Conservation (phyloP, 768 basidiomycete genomes). For the Mycena olivaceomarginata region DNA sequence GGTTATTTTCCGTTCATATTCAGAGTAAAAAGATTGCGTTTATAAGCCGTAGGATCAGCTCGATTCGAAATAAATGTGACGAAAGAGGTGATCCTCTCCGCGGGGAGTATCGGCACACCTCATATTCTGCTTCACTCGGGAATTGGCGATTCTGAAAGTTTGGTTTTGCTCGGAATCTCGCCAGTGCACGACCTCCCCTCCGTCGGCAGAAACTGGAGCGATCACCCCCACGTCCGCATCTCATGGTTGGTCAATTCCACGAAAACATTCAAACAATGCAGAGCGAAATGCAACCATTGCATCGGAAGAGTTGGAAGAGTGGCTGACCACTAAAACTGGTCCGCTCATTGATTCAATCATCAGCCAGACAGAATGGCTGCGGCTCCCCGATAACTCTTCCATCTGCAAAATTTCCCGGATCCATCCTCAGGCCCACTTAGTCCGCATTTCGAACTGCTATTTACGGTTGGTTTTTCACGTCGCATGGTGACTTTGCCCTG, state of each 20-base stretch:
- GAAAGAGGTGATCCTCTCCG: conserved; percentile 57
- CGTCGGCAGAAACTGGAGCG: conserved; percentile 49
- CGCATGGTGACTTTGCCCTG: conserved; percentile 41
- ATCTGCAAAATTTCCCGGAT: conserved; percentile 43
- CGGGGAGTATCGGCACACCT: conserved; percentile 55
- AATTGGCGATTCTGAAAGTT: conserved; percentile 46
- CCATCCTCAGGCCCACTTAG: conserved; percentile 48
- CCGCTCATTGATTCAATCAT: conserved; percentile 28
- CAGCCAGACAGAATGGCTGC: conserved; percentile 44
- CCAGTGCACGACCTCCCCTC: conserved; percentile 44
- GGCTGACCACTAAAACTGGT: conserved; percentile 44
- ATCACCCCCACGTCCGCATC: conserved; percentile 42
- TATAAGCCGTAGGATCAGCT: not conserved
- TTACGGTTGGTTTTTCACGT: conserved; percentile 40
- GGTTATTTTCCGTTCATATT: not conserved
- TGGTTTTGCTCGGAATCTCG: conserved; percentile 43
- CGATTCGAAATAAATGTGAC: conserved; percentile 44
- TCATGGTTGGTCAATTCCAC: conserved; percentile 47
- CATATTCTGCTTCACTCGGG: conserved; percentile 50
- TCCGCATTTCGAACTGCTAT: conserved; percentile 47
- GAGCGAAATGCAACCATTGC: conserved; percentile 38
- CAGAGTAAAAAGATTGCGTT: not conserved
- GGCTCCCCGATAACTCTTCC: conserved; percentile 41
- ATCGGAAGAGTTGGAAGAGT: conserved; percentile 37
- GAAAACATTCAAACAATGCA: conserved; percentile 38